phyloP scores from a whole-genome alignment of 805 yeast species.

The Lipomyces japonicus region DNA sequence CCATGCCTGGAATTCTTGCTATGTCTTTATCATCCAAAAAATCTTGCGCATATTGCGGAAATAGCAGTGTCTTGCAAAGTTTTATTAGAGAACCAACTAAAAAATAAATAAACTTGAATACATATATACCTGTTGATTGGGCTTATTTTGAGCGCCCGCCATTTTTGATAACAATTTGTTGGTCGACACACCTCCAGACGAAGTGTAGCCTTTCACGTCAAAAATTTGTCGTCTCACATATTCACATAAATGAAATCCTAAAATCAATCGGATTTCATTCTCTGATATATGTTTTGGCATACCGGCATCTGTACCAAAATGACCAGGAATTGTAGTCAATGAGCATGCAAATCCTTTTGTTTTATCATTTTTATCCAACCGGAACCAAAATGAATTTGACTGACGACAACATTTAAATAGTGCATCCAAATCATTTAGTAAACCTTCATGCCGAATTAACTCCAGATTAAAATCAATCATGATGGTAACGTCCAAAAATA shows the following conservation, averaged over 20 bases:
- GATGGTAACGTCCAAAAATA: slow-evolving; percentile 12
- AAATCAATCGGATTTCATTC: slow-evolving; percentile 2
- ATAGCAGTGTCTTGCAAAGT: slow-evolving; percentile 1
- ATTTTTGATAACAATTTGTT: slow-evolving; percentile 7
- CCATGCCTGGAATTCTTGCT: slow-evolving; percentile 6
- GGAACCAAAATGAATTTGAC: slow-evolving; percentile 1
- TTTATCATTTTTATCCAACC: not conserved
- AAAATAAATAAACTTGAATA: not conserved
- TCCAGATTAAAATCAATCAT: slow-evolving; percentile 8
- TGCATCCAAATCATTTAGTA: not conserved
- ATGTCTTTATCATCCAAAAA: slow-evolving; percentile 5
- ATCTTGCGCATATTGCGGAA: slow-evolving; percentile 3
- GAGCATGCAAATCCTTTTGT: slow-evolving; percentile 2
- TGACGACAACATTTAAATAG: not conserved
- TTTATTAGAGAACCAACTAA: not conserved
- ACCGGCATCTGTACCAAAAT: slow-evolving; percentile 1
- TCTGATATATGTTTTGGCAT: not conserved
- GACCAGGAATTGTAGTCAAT: slow-evolving; percentile 4
- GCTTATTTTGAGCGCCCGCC: slow-evolving; percentile 11
- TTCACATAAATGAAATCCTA: slow-evolving; percentile 7
- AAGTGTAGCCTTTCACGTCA: slow-evolving; percentile 5
- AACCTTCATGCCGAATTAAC: not conserved
- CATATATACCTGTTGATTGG: slow-evolving; percentile 5
- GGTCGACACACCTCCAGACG: slow-evolving; percentile 10
- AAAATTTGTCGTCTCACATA: slow-evolving; percentile 6